Percentiles rank a stretch among this genome's conserved stretches.
These are phyloP conservation scores for Tephrocybe sp. DNA, from an alignment of 768 basidiomycete species.

Conservation along the genomic window DNA sequence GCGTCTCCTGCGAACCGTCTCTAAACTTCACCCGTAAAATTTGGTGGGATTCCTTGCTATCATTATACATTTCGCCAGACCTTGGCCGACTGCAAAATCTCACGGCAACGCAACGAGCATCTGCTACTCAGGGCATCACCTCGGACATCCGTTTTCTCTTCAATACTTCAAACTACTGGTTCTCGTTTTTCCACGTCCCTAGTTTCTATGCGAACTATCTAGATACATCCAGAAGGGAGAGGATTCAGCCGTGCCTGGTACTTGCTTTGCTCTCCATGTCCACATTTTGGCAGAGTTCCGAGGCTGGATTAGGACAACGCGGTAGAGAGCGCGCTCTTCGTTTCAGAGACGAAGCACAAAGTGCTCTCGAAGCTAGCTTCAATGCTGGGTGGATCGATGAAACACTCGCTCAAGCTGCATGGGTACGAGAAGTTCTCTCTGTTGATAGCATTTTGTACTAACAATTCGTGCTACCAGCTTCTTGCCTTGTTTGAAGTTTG, in stretches of 20 bases:
- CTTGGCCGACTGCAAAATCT: constrained; percentile 32
- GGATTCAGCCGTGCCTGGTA: constrained; percentile 68
- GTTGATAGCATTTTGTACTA: constrained; percentile 2
- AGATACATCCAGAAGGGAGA: constrained; percentile 51
- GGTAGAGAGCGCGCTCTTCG: constrained; percentile 59
- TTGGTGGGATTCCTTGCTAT: constrained; percentile 77
- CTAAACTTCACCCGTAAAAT: constrained; percentile 67
- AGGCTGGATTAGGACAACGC: constrained; percentile 46
- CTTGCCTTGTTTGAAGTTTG: constrained; percentile 73
- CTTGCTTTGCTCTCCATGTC: constrained; percentile 63
- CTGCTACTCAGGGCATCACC: constrained; percentile 44
- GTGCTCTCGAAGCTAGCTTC: constrained; percentile 68
- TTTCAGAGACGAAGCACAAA: constrained; percentile 68
- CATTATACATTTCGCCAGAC: constrained; percentile 46
- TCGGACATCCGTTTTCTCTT: constrained; percentile 66
- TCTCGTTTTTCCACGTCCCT: constrained; percentile 73
- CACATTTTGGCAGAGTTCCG: constrained; percentile 71
- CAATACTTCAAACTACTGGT: constrained; percentile 65
- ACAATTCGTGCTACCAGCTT: constrained; percentile 38
- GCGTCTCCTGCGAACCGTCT: constrained; percentile 58
- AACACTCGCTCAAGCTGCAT: constrained; percentile 72
- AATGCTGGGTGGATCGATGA: constrained; percentile 74
- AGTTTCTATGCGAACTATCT: constrained; percentile 61
- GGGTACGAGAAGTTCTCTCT: constrained; percentile 43
- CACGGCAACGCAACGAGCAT: constrained; percentile 43